Evolutionary conservation across 106 monocot species (phyloP), one percentile per base, ranked within the genome.

Genomic region (Acorus calamus): DNA sequence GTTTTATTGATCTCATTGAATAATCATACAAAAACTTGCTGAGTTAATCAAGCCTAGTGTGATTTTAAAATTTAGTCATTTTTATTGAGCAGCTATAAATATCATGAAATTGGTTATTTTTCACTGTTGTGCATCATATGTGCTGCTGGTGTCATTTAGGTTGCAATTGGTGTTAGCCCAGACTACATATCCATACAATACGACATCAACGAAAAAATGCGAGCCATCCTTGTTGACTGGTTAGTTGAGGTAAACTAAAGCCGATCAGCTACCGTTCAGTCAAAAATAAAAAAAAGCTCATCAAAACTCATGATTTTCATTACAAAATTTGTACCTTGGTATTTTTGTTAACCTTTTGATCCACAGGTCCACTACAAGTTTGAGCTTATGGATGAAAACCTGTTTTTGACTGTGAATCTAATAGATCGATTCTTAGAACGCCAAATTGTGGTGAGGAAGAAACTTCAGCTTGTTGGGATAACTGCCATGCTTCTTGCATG

Each of bases 401-500:
- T 96, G 47, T 96, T 75, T 62, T 71, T 96, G 53, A 96, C 84
- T 4, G 84, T 96, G 44, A 96, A 87, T 70, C 80, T 90, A 52
- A 90, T 90, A 65, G 94, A 96, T 68, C 71, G 94, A 74, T 96
- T 90, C 70, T 60, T 96, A 56, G 76, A 70, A 51, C 72, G 65
- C 9, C 79, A 90, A 45, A 66, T 60, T 4, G 84, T 96, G 46
- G 72, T 74, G 28, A 86, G 89, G 71, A 96, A 87, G 78, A 96
- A 90, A 68, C 80, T 96, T 51, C 94, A 96, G 63, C 56, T 96
- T 56, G 94, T 96, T 45, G 94, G 94, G 14, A 78, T 96, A 4
- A 96, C 94, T 46, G 89, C 94, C 5, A 78, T 96, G 94, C 81
- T 96, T 53, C 84, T 96, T 57, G 94, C 94, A 46, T 96, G 94